A percentile compares a stretch with the other conserved stretches of the same genome.
Evolutionary conservation across 1,284 basidiomycete genomes (phyloP).

Genomic region (Heterobasidion irregulare): DNA sequence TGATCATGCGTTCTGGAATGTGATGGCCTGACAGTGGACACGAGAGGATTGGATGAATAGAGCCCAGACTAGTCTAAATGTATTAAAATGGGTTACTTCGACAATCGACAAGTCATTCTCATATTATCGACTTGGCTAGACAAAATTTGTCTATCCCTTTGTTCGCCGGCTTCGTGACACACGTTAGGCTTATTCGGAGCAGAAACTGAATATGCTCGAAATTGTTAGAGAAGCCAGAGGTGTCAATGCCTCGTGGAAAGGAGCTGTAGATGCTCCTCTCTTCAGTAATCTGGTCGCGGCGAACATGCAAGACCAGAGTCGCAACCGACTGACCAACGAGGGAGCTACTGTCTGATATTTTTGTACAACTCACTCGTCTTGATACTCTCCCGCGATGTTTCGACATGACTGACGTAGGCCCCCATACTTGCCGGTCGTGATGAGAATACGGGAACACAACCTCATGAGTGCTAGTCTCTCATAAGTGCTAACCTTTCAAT

Average conservation of each 20-base stretch:
- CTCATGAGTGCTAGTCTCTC: not conserved
- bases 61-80: not conserved
- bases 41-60: not conserved
- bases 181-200: not conserved
- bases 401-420: not conserved
- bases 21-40: not conserved
- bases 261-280: constrained; percentile 19
- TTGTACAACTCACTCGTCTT: constrained; percentile 20
- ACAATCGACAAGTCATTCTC: not conserved
- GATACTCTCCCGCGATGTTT: not conserved
- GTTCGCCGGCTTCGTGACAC: not conserved
- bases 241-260: not conserved
- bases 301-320: constrained; percentile 27
- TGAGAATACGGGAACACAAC: constrained; percentile 4
- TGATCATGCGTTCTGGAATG: not conserved
- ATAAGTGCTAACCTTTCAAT: constrained; percentile 17
- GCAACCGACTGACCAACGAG: constrained; percentile 6
- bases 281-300: constrained; percentile 36
- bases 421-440: constrained; percentile 31
- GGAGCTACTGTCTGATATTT: constrained; percentile 36
- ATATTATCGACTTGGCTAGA: not conserved
- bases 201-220: not conserved
- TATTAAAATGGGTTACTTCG: not conserved
- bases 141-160: not conserved
- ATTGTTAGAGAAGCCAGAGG: not conserved